Conservation (phyloP, 78 protist genomes). For the Dictyostelium capitatum region DNA sequence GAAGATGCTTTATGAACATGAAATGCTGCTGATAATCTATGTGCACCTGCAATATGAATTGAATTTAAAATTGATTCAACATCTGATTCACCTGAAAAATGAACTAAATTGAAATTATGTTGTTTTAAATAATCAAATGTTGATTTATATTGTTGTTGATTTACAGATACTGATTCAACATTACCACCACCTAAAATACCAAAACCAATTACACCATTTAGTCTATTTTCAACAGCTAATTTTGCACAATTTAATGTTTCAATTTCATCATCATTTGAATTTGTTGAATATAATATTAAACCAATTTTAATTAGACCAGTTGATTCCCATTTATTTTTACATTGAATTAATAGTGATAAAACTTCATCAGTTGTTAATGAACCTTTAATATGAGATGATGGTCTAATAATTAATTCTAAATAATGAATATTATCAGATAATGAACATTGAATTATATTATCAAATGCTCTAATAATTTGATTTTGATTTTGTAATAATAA, state of each 20-base stretch:
- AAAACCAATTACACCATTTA: conserved; percentile 73
- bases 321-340: conserved; percentile 9
- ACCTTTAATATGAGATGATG: conserved; percentile 47
- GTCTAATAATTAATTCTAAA: conserved; percentile 67
- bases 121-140: conserved; percentile 84
- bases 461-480: conserved; percentile 80
- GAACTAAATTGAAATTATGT: conserved; percentile 59
- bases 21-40: conserved; percentile 85
- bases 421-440: conserved; percentile 44
- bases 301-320: conserved; percentile 17
- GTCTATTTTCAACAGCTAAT: conserved; percentile 48
- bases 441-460: conserved; percentile 76
- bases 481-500: conserved; percentile 74
- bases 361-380: conserved; percentile 55
- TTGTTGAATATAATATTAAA: conserved; percentile 50
- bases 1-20: conserved; percentile 79
- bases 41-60: conserved; percentile 77
- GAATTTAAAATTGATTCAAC: conserved; percentile 66
- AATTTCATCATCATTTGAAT: conserved; percentile 83
- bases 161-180: conserved; percentile 16
- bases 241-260: conserved; percentile 50
- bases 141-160: neutral
- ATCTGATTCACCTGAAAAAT: conserved; percentile 62
- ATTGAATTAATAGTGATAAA: neutral
- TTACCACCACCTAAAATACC: conserved; percentile 79